phyloP scores from a whole-genome alignment of 495 filamentous ascomycete species.

The Aspergillus biplanus region DNA sequence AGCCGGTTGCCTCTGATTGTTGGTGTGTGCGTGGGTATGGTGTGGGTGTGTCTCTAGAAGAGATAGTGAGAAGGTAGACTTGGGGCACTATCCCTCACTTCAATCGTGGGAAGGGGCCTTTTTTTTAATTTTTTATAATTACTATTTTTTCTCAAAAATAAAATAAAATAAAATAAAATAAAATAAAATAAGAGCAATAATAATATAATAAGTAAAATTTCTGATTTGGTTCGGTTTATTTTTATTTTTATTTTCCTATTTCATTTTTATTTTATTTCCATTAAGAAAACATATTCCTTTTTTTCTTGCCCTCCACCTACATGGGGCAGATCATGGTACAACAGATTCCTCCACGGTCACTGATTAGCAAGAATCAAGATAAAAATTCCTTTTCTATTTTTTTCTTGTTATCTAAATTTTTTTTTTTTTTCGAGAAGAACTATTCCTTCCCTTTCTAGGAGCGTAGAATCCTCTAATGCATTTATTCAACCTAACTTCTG shows the following conservation, averaged over 20 bases:
- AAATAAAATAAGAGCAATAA: constrained; percentile 1
- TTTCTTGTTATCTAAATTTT: background rate
- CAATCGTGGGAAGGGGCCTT: constrained; percentile 4
- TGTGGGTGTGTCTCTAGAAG: background rate
- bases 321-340: background rate
- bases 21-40: background rate
- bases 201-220: constrained; percentile 10
- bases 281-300: constrained; percentile 6
- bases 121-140: constrained; percentile 20
- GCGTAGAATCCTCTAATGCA: background rate
- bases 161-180: constrained; percentile 5
- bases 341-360: background rate
- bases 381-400: background rate
- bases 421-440: background rate
- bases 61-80: constrained; percentile 1
- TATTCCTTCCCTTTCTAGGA: too few species aligned
- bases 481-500: too few species aligned
- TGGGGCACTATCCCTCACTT: constrained; percentile 36
- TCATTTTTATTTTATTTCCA: constrained; percentile 11
- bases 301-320: background rate
- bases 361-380: background rate
- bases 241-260: constrained; percentile 25
- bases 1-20: background rate
- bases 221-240: constrained; percentile 18
- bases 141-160: constrained; percentile 14